Evolutionary conservation across 768 basidiomycete species (phyloP).

Genomic region (Trametes gibbosa): DNA sequence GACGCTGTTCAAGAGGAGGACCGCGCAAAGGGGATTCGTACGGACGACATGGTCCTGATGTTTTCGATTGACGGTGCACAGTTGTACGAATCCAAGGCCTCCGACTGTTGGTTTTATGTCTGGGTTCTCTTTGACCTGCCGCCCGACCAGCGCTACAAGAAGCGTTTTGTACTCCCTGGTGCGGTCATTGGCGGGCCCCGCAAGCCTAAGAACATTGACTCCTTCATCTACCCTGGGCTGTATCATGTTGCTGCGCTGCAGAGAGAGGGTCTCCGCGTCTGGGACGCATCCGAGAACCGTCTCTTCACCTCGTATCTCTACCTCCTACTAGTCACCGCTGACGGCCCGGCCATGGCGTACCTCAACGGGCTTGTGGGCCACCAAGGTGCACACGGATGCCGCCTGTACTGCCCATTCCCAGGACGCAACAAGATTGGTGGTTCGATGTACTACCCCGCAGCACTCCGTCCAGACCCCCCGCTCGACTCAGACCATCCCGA

Average conservation of each 20-base stretch:
- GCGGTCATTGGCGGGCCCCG: conserved; percentile 29
- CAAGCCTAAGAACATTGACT: no score
- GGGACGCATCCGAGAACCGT: conserved; percentile 21
- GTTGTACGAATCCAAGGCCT: no score
- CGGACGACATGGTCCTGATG: no score
- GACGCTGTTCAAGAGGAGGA: conserved; percentile 20
- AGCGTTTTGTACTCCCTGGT: conserved; percentile 26
- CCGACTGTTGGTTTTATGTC: conserved; percentile 5
- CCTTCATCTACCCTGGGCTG: no score
- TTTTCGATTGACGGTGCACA: no score
- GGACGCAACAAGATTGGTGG: conserved; percentile 30
- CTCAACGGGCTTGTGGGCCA: conserved; percentile 37
- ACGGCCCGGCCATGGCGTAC: conserved; percentile 14
- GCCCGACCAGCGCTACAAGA: conserved; percentile 30
- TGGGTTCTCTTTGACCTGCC: conserved; percentile 28
- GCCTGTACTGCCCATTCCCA: conserved; percentile 29
- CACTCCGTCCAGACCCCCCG: no score
- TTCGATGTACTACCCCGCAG: not conserved
- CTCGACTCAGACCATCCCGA: no score
- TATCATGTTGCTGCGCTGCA: no score
- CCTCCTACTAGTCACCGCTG: not conserved
- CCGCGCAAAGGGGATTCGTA: conserved; percentile 27
- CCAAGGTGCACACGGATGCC: conserved; percentile 36
- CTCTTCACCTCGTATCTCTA: conserved; percentile 20
- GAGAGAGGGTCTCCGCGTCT: conserved; percentile 27